Evolutionary conservation across 2,329 filamentous ascomycete genomes (phyloP), one percentile per base, ranked within the genome.

Genomic region (Trichoderma sp.): DNA sequence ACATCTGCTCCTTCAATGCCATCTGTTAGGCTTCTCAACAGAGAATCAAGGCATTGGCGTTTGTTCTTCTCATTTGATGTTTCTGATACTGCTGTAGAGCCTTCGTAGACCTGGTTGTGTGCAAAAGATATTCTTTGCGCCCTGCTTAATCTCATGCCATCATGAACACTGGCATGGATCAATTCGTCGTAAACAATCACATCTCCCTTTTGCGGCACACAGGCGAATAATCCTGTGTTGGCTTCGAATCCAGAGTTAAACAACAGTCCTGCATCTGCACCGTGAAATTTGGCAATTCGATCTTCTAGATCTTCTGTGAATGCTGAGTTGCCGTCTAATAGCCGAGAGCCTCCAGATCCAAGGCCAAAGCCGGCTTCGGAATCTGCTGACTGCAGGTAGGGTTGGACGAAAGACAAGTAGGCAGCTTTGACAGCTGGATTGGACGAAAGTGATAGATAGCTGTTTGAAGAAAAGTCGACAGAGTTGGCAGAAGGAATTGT

Each of bases 401-500:
- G 68, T 21, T 94, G 83, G 76, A 85, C 71, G 0, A 77, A 73
- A 2, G 72, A 68, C 21, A 95, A 83, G 76, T 89, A 94, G 8
- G 87, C 89, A 75, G 89, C 85, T 79, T 91, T 90, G 8, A 87
- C 67, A 16, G 76, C 77, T 0, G 79, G 75, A 40, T 81, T 77
- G 3, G 76, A 77, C 0, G 92, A 89, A 6, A 94, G 90, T 60
- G 94, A 93, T 70, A 97, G 92, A 76, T 96, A 91, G 68, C 87
- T 88, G 77, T 94, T 91, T 75, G 92, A 94, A 27, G 90, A 90
- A 75, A 96, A 92, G 80, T 96, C 93, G 60, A 89, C 87, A 27
- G 88, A 91, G 24, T 85, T 88, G 1, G 90, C 85, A 0, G 91
- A 91, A 3, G 90, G 87, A 4, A 91, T 77, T 0, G 79, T 85